These are phyloP conservation scores for Mucor piriformis DNA, from an alignment of 371 early-diverging fungal genomes.

Conservation along the genomic window DNA sequence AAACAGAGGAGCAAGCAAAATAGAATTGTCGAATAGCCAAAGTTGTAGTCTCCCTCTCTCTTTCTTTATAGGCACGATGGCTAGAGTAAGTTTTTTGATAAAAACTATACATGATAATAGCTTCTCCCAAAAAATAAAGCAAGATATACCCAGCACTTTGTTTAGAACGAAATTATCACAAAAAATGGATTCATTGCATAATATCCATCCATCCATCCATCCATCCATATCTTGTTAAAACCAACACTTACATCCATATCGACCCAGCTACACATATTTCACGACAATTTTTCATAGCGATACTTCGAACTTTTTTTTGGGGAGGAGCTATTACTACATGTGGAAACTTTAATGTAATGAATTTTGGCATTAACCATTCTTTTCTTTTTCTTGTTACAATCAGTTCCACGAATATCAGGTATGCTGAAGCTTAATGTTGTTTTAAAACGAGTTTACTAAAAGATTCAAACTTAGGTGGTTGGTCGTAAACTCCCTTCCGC, in stretches of 20 bases:
- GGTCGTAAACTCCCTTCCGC: conserved; percentile 95
- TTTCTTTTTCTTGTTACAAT: background rate
- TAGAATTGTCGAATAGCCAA: conserved; percentile 1
- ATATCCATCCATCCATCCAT: conserved; percentile 19
- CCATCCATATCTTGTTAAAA: background rate
- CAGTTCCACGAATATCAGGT: conserved; percentile 28
- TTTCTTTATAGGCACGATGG: conserved; percentile 38
- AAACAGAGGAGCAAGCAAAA: background rate
- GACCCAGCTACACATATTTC: background rate
- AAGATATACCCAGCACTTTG: background rate
- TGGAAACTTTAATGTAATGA: background rate
- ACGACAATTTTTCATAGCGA: background rate
- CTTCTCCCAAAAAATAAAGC: background rate
- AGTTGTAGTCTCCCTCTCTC: conserved; percentile 30
- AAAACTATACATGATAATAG: background rate
- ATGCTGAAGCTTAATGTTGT: background rate
- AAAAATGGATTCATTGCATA: background rate
- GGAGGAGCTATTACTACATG: background rate
- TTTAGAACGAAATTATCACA: background rate
- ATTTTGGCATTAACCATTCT: background rate
- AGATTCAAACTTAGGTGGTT: conserved; percentile 64
- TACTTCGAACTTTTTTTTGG: background rate
- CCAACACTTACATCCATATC: background rate
- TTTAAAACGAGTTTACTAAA: background rate
- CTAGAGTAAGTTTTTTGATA: conserved; percentile 34